Evolutionary conservation across 139 green algal species (phyloP).

Genomic region (Parachlorella kessleri): DNA sequence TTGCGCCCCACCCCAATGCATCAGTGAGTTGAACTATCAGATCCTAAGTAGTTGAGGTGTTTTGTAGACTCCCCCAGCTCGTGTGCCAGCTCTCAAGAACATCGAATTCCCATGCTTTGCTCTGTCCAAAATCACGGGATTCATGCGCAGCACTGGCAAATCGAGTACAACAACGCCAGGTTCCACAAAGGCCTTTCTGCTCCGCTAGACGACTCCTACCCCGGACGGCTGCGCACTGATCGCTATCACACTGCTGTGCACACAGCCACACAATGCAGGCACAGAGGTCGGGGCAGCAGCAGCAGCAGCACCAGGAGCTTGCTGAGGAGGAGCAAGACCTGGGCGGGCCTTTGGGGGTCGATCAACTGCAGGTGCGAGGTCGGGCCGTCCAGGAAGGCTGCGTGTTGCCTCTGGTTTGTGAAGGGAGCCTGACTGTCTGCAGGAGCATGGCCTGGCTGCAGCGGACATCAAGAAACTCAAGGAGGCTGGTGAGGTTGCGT

Average conservation of each 20-base stretch:
- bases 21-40: no score
- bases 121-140: no score
- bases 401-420: background rate
- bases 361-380: conserved; percentile 44
- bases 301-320: conserved; percentile 15
- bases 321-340: conserved; percentile 28
- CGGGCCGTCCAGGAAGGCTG: background rate
- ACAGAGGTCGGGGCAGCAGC: background rate
- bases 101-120: no score
- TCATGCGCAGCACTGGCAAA: background rate
- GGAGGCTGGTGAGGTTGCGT: conserved; percentile 70
- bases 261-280: background rate
- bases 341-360: conserved; percentile 42
- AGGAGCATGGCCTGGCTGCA: conserved; percentile 81
- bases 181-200: no score
- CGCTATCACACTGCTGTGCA: background rate
- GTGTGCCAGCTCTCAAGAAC: no score
- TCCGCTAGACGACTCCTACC: no score
- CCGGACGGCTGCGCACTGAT: background rate
- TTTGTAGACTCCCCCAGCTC: no score
- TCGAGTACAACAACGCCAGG: background rate
- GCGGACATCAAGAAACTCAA: conserved; percentile 97
- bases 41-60: no score
- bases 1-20: no score
- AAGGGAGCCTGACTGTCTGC: conserved; percentile 6